phyloP scores from a whole-genome alignment of 176 grass and related monocot species.

The Cenchrus fungigraminus region DNA sequence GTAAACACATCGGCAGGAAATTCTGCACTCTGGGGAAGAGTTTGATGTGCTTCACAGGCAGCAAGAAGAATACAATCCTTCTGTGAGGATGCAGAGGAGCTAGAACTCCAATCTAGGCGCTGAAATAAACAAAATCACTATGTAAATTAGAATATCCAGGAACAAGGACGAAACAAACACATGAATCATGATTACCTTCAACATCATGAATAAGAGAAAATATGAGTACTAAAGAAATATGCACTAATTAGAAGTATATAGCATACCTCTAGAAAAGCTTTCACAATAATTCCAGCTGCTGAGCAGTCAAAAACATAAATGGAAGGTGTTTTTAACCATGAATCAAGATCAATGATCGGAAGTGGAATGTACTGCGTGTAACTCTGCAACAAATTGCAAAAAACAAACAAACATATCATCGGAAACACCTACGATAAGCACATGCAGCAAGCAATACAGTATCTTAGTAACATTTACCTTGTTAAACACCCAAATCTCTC shows the following conservation, averaged over 20 bases:
- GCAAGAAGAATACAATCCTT: constrained; percentile 99
- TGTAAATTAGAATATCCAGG: constrained; percentile 16
- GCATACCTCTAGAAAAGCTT: constrained; percentile 85
- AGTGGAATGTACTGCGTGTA: constrained; percentile 99
- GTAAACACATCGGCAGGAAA: constrained; percentile 98
- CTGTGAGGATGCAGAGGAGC: constrained; percentile 62
- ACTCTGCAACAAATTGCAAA: constrained; percentile 59
- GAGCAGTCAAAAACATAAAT: constrained; percentile 99
- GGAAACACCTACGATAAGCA: neutral
- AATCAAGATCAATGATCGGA: constrained; percentile 91
- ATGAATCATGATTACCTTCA: constrained; percentile 17
- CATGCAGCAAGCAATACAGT: constrained; percentile 20
- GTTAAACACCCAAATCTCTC: constrained; percentile 99
- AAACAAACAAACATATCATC: constrained; percentile 24
- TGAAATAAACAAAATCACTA: constrained; percentile 44
- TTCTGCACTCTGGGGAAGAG: constrained; percentile 92
- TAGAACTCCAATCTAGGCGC: constrained; percentile 71
- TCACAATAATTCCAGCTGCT: constrained; percentile 84
- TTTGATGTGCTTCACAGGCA: constrained; percentile 91
- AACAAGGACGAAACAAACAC: constrained; percentile 17
- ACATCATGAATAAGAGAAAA: neutral
- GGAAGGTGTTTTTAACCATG: constrained; percentile 94
- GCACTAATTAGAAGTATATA: constrained; percentile 22
- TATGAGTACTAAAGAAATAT: neutral
- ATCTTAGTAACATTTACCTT: constrained; percentile 57